A percentile compares a stretch with the other conserved stretches of the same genome.
Evolutionary conservation across 306 rosid species (phyloP).

Genomic region (Begonia loranthoides): DNA sequence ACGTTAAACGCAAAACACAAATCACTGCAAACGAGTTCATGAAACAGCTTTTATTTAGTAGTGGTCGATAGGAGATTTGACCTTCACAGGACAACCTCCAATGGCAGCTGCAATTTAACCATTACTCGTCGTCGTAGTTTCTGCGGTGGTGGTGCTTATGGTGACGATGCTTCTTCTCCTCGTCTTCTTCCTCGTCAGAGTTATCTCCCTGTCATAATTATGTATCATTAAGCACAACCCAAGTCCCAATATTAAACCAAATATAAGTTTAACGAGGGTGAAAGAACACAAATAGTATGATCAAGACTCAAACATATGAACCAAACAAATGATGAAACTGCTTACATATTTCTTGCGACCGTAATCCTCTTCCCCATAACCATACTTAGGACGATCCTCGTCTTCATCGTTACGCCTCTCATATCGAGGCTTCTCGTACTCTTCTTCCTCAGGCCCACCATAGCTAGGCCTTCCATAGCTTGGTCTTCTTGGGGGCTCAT

Average conservation of each 20-base stretch:
- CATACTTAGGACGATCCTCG: conserved; percentile 20
- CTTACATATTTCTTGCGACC: conserved; percentile 82
- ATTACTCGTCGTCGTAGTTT: conserved; percentile 61
- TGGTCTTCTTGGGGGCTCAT: conserved; percentile 25
- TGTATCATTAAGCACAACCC: neutral
- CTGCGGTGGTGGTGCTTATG: conserved; percentile 47
- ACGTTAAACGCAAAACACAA: no score
- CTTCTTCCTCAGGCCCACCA: conserved; percentile 31
- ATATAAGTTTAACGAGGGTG: neutral
- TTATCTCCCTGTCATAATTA: conserved; percentile 35
- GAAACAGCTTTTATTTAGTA: conserved; percentile 6
- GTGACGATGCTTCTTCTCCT: conserved; percentile 34
- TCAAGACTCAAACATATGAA: neutral
- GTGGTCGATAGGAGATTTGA: neutral
- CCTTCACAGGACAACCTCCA: no score
- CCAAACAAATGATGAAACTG: neutral
- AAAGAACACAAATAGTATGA: no score
- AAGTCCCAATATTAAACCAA: neutral
- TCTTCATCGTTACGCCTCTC: conserved; percentile 33
- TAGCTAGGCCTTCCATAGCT: conserved; percentile 20
- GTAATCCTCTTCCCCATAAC: conserved; percentile 40
- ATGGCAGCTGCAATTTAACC: neutral
- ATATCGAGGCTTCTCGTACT: conserved; percentile 23
- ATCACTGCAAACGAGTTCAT: no score
- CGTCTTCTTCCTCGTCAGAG: conserved; percentile 36